Percentiles rank a stretch among this genome's conserved stretches.
Conservation (phyloP, 352 stramenopile species). For the Phytophthora kernoviae region DNA sequence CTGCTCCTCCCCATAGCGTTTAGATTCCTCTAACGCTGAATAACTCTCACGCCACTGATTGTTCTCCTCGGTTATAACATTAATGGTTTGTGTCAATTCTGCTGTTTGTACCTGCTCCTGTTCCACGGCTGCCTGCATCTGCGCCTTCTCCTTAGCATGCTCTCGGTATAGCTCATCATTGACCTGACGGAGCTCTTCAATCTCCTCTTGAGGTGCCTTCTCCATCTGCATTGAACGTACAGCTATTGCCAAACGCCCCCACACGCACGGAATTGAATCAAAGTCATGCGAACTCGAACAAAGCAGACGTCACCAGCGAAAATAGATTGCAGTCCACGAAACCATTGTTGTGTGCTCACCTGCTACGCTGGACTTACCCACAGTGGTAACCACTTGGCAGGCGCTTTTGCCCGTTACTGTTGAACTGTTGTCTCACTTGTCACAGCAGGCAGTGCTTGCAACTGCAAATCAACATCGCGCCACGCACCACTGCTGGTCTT, state of each 20-base stretch:
- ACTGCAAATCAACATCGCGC: conserved; percentile 28
- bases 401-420: neutral
- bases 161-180: conserved; percentile 70
- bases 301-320: conserved; percentile 8
- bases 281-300: neutral
- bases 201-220: conserved; percentile 54
- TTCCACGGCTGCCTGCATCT: conserved; percentile 78
- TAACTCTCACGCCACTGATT: conserved; percentile 67
- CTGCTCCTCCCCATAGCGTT: conserved; percentile 51
- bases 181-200: conserved; percentile 51
- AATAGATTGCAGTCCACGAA: conserved; percentile 27
- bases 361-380: neutral
- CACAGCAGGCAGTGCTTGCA: conserved; percentile 13
- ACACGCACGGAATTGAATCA: conserved; percentile 6
- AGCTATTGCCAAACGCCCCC: conserved; percentile 1
- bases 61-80: conserved; percentile 60
- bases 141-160: conserved; percentile 75
- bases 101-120: conserved; percentile 54
- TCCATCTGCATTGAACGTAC: conserved; percentile 29
- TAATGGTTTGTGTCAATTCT: conserved; percentile 49
- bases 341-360: conserved; percentile 9
- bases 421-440: neutral
- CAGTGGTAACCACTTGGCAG: neutral
- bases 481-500: conserved; percentile 22
- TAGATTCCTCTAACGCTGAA: conserved; percentile 54